phyloP scores from a whole-genome alignment of 169 alveolate species.

The Plasmodium malariae region DNA sequence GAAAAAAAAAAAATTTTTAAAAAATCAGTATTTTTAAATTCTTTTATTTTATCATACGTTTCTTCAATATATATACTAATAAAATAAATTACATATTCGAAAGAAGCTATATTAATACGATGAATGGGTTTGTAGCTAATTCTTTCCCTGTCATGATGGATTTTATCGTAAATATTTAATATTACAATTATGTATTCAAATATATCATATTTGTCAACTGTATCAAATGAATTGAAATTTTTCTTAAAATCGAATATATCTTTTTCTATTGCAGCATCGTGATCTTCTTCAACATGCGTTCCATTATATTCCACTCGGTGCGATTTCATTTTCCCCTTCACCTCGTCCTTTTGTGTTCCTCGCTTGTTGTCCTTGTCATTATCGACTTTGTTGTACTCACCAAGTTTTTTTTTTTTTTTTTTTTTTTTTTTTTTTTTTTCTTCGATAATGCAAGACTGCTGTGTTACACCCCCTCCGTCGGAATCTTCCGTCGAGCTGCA shows the following conservation, averaged over 20 bases:
- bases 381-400: no score
- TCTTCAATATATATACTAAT: slow-evolving; percentile 39
- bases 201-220: slow-evolving; percentile 26
- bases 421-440: no score
- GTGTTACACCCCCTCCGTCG: no score
- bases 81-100: slow-evolving; percentile 39
- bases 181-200: slow-evolving; percentile 47
- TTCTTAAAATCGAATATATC: neutral
- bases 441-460: no score
- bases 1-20: slow-evolving; percentile 43
- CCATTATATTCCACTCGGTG: no score
- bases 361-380: no score
- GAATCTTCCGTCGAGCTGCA: no score
- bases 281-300: neutral
- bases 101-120: slow-evolving; percentile 5
- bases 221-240: slow-evolving; percentile 18
- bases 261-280: neutral
- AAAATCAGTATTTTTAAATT: slow-evolving; percentile 24
- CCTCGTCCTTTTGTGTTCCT: no score
- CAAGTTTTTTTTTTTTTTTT: no score
- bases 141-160: neutral
- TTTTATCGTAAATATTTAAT: slow-evolving; percentile 26
- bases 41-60: slow-evolving; percentile 58
- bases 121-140: neutral
- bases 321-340: no score